These are phyloP conservation scores for Chytriomyces hyalinus DNA, from an alignment of 192 early-diverging fungal species.

Conservation along the genomic window DNA sequence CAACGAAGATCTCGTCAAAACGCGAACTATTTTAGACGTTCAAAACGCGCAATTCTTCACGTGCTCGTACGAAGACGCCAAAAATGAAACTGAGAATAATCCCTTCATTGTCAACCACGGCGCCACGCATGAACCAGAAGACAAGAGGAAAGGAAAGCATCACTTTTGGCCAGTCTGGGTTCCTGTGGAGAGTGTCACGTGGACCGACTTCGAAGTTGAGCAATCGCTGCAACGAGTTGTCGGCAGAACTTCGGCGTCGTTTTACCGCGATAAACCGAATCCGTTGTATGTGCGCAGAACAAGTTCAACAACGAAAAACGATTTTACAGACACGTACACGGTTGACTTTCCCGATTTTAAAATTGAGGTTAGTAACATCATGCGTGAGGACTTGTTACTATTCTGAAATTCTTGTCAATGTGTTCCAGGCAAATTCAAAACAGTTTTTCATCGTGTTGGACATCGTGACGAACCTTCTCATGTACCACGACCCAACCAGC, in stretches of 20 bases:
- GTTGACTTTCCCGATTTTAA: constrained; percentile 77
- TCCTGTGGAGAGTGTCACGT: constrained; percentile 58
- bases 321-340: constrained; percentile 63
- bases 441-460: constrained; percentile 78
- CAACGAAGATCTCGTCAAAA: constrained; percentile 64
- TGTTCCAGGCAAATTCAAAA: constrained; percentile 56
- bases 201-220: constrained; percentile 28
- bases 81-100: constrained; percentile 24
- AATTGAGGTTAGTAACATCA: constrained; percentile 57
- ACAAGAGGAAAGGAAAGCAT: background rate
- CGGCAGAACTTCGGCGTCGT: constrained; percentile 56
- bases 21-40: constrained; percentile 62
- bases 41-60: constrained; percentile 73
- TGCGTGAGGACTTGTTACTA: background rate
- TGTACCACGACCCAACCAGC: constrained; percentile 81
- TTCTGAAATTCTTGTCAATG: background rate
- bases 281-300: constrained; percentile 64
- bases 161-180: constrained; percentile 71
- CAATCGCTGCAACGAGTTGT: constrained; percentile 67
- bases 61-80: constrained; percentile 18
- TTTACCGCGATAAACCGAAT: constrained; percentile 73
- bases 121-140: background rate
- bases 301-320: constrained; percentile 35
- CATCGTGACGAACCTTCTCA: constrained; percentile 76
- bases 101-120: constrained; percentile 7